Evolutionary conservation across 768 basidiomycete species (phyloP).

Genomic region (Trametes cubensis): DNA sequence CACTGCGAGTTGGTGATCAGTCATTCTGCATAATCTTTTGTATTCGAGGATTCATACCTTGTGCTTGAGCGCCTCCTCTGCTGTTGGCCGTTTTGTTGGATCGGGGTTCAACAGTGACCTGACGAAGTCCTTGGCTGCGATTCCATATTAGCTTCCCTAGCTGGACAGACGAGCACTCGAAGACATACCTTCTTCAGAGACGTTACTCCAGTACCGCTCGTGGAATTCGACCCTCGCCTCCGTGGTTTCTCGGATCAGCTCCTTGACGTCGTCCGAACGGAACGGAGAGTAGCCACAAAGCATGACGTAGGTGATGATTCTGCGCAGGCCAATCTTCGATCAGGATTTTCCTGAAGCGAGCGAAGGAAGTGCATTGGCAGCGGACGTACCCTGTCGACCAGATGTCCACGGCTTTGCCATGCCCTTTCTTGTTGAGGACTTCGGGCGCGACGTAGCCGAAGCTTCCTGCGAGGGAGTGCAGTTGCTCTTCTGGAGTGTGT

Average conservation of each 20-base stretch:
- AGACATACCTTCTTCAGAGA: constrained; percentile 67
- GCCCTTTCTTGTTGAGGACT: constrained; percentile 77
- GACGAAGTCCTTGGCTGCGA: constrained; percentile 84
- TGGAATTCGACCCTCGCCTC: constrained; percentile 89
- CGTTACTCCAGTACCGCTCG: constrained; percentile 91
- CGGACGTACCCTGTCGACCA: constrained; percentile 85
- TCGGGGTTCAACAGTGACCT: constrained; percentile 68
- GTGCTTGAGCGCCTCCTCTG: constrained; percentile 67
- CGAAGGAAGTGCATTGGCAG: not conserved
- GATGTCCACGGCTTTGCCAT: constrained; percentile 90
- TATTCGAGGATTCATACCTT: constrained; percentile 49
- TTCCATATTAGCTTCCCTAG: not conserved
- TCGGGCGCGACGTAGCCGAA: constrained; percentile 94
- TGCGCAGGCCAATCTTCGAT: constrained; percentile 34
- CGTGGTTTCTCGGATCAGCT: constrained; percentile 82
- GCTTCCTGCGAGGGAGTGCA: constrained; percentile 75
- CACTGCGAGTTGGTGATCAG: constrained; percentile 47
- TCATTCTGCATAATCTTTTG: not conserved
- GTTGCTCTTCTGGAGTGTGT: constrained; percentile 67
- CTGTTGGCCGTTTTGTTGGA: constrained; percentile 71
- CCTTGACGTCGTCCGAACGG: constrained; percentile 75
- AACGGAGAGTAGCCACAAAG: constrained; percentile 97
- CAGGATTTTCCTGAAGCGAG: not conserved
- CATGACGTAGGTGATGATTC: constrained; percentile 93
- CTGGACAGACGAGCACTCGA: constrained; percentile 4